phyloP scores from a whole-genome alignment of 441 rosid genomes.

The Hura crepitans region DNA sequence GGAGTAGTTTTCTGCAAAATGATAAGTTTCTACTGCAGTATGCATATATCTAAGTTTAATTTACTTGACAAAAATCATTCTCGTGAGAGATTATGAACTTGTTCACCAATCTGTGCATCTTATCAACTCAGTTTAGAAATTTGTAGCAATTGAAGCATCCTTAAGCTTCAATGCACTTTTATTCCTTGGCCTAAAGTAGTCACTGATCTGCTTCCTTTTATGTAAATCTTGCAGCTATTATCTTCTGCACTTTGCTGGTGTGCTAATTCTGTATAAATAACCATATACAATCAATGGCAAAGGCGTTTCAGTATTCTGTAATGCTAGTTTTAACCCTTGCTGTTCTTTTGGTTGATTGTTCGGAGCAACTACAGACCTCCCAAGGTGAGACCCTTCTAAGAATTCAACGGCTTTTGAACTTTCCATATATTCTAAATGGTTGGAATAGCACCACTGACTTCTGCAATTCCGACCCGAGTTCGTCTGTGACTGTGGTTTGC shows the following conservation, averaged over 20 bases:
- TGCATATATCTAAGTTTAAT: background rate
- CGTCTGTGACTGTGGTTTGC: conserved; percentile 67
- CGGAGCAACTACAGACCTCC: conserved; percentile 66
- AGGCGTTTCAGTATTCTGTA: conserved; percentile 28
- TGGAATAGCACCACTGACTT: conserved; percentile 74
- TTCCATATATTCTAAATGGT: conserved; percentile 53
- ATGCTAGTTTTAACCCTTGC: conserved; percentile 34
- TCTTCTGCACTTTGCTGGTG: conserved; percentile 3
- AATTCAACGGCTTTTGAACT: conserved; percentile 57
- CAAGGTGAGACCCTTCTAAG: conserved; percentile 63
- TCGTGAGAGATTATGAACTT: background rate
- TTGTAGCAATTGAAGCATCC: background rate
- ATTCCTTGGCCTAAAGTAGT: background rate
- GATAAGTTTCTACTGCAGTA: too few relatives aligned
- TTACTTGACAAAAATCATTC: background rate
- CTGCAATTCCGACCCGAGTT: conserved; percentile 66
- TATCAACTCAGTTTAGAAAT: background rate
- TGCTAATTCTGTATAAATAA: background rate
- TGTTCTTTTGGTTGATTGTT: conserved; percentile 33
- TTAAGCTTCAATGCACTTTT: conserved; percentile 9
- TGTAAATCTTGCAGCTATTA: conserved; percentile 12
- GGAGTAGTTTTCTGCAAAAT: background rate
- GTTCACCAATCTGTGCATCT: background rate
- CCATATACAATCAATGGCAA: conserved; percentile 38
- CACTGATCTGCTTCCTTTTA: background rate